Percentiles rank a stretch among this genome's conserved stretches.
Evolutionary conservation across 805 yeast species (phyloP).

Genomic region (Barnettozyma sucrosica): DNA sequence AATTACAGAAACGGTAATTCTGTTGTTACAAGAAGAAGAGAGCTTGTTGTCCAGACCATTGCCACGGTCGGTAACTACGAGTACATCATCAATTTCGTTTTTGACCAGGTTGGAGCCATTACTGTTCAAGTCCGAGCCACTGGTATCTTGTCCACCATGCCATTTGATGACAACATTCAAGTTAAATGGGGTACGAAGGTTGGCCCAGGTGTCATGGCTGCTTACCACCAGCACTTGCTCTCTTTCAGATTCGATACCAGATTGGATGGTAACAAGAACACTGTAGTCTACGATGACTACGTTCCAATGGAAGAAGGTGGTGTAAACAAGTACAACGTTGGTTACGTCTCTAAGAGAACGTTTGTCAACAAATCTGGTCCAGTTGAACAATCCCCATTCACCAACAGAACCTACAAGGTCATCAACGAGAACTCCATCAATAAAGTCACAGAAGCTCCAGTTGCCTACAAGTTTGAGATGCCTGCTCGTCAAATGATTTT

Average conservation of each 20-base stretch:
- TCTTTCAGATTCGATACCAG: constrained; percentile 80
- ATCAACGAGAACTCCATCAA: constrained; percentile 69
- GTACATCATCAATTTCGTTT: constrained; percentile 64
- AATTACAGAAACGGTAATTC: constrained; percentile 69
- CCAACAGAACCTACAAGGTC: constrained; percentile 68
- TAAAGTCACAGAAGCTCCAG: constrained; percentile 64
- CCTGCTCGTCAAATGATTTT: constrained; percentile 74
- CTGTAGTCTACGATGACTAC: constrained; percentile 67
- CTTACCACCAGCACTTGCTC: constrained; percentile 78
- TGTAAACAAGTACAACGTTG: constrained; percentile 63
- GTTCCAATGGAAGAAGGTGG: constrained; percentile 51
- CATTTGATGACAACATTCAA: constrained; percentile 59
- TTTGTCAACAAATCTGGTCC: constrained; percentile 65
- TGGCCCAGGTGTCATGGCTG: constrained; percentile 78
- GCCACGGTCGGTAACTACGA: constrained; percentile 85
- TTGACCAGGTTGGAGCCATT: constrained; percentile 74
- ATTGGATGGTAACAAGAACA: constrained; percentile 72
- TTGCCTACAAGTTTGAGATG: constrained; percentile 68
- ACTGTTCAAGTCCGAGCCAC: constrained; percentile 79
- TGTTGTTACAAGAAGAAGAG: constrained; percentile 68
- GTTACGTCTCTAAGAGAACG: constrained; percentile 58
- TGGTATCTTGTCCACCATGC: constrained; percentile 82
- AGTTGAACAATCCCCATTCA: constrained; percentile 69
- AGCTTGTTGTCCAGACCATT: constrained; percentile 71
- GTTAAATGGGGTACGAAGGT: constrained; percentile 70